Conservation (phyloP, 805 yeast species). For the Suhomyces vadensis region DNA sequence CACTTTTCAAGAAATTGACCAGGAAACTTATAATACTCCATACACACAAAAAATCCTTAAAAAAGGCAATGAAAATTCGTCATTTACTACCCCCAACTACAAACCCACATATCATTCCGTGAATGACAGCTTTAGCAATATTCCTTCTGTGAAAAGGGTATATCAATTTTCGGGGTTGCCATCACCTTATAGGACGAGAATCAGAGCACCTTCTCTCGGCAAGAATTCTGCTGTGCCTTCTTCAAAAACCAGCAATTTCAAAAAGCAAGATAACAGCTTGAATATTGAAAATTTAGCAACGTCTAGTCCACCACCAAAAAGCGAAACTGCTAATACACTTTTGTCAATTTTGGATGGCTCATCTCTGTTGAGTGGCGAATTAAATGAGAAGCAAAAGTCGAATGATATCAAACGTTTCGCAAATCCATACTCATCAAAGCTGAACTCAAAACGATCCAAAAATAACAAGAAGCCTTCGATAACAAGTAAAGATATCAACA, state of each 20-base stretch:
- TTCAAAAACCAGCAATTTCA: slow-evolving; percentile 2
- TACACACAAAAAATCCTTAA: slow-evolving; percentile 31
- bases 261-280: not conserved
- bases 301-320: slow-evolving; percentile 19
- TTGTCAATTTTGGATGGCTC: slow-evolving; percentile 38
- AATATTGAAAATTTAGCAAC: not conserved
- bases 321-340: slow-evolving; percentile 40
- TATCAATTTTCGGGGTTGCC: slow-evolving; percentile 48
- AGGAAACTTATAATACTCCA: slow-evolving; percentile 23
- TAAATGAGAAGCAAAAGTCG: not conserved
- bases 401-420: slow-evolving; percentile 10
- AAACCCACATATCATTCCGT: slow-evolving; percentile 39
- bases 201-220: slow-evolving; percentile 28
- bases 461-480: slow-evolving; percentile 7
- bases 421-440: slow-evolving; percentile 14
- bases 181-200: slow-evolving; percentile 44
- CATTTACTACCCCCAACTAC: slow-evolving; percentile 37
- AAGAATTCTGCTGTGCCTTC: slow-evolving; percentile 5
- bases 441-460: slow-evolving; percentile 10
- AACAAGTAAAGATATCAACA: slow-evolving; percentile 38
- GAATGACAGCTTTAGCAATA: slow-evolving; percentile 21
- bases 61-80: slow-evolving; percentile 21
- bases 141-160: slow-evolving; percentile 42
- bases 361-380: not conserved
- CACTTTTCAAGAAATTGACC: slow-evolving; percentile 3